Evolutionary conservation across 2,329 filamentous ascomycete genomes (phyloP).

Genomic region (Ceratocystis huliohia): DNA sequence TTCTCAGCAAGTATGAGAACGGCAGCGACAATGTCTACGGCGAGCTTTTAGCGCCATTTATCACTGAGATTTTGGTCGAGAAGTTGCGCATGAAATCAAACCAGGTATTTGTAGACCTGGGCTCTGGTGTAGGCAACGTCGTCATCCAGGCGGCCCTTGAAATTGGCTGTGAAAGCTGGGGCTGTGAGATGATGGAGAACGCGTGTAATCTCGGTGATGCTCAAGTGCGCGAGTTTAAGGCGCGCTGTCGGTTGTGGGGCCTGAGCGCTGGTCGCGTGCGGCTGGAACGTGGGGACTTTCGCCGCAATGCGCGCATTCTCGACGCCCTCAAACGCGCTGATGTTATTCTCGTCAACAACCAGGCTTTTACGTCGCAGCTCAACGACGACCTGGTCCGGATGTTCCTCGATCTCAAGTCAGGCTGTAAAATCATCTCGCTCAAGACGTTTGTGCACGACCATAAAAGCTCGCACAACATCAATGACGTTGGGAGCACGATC

Average conservation of each 20-base stretch:
- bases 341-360: conserved; percentile 96
- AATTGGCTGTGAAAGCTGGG: conserved; percentile 87
- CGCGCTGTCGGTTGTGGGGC: conserved; percentile 83
- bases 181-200: conserved; percentile 91
- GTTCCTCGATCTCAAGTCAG: conserved; percentile 85
- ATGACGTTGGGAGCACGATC: conserved; percentile 68
- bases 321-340: conserved; percentile 70
- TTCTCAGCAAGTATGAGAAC: conserved; percentile 72
- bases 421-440: conserved; percentile 79
- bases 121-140: conserved; percentile 92
- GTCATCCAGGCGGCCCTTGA: conserved; percentile 88
- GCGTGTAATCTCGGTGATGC: conserved; percentile 69
- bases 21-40: conserved; percentile 92
- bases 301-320: conserved; percentile 56
- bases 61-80: conserved; percentile 65
- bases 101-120: conserved; percentile 85
- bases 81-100: conserved; percentile 66
- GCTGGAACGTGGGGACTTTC: conserved; percentile 74
- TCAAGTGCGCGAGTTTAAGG: conserved; percentile 70
- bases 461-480: conserved; percentile 64
- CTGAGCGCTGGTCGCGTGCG: conserved; percentile 66
- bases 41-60: conserved; percentile 74
- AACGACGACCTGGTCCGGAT: conserved; percentile 77
- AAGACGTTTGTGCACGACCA: conserved; percentile 79
- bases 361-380: conserved; percentile 78